Percentiles rank a stretch among this genome's conserved stretches.
Evolutionary conservation across 1,284 basidiomycete genomes (phyloP).

Genomic region (Boletus nobilissimus): DNA sequence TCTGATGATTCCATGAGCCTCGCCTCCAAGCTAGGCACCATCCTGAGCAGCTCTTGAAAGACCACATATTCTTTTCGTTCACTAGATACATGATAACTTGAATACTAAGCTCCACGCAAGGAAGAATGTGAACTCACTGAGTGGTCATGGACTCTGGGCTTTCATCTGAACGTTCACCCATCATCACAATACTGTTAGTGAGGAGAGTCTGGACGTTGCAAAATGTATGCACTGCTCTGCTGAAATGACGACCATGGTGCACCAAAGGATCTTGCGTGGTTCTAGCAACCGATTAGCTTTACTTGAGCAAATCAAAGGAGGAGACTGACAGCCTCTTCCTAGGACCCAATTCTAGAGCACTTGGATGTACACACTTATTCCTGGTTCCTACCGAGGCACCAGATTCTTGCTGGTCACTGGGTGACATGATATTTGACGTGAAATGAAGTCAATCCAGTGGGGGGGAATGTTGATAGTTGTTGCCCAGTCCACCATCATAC

Average conservation of each 20-base stretch:
- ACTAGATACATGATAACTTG: not conserved
- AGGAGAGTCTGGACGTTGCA: not conserved
- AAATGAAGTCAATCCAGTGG: no score
- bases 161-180: not conserved
- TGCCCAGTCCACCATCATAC: no score
- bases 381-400: no score
- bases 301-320: not conserved
- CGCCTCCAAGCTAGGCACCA: not conserved
- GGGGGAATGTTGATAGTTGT: no score
- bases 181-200: conserved; percentile 10
- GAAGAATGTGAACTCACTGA: not conserved
- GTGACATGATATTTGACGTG: no score
- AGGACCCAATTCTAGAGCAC: not conserved
- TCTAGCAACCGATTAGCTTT: not conserved
- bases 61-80: not conserved
- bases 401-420: no score
- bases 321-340: not conserved
- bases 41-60: not conserved
- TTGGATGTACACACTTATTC: no score
- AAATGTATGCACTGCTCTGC: no score
- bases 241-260: not conserved
- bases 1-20: not conserved
- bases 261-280: not conserved
- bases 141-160: not conserved
- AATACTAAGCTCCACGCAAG: not conserved